Base-by-base conservation (phyloP, 2,329 filamentous ascomycete species). In the Colletotrichum filicis region DNA sequence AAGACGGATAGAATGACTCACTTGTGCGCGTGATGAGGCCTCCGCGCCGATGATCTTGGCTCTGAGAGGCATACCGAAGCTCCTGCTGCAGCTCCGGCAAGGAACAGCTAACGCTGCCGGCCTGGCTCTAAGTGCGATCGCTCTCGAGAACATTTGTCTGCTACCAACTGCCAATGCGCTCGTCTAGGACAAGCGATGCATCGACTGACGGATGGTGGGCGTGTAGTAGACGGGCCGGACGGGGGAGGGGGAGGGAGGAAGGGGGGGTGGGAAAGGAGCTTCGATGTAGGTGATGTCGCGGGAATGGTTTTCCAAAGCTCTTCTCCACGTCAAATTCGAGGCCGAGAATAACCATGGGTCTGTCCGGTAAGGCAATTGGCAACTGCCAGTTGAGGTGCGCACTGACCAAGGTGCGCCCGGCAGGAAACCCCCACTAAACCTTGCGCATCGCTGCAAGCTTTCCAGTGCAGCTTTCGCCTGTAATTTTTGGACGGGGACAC, bases 51-150 rank as follows among this genome's bases (percentile, higher is more conserved):
- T 84, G 76, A 95, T 88, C 83, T 93, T 96, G 74, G 93, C 93
- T 86, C 91, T 92, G 76, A 97, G 88, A 82, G 95, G 94, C 94
- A 98, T 98, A 74, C 82, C 82, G 80, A 85, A 79, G 76, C 79
- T 82, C 75, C 79, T 81, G 81, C 81, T 81, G 76, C 82, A 85
- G 80, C 84, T 81, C 74, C 82, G 80, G 78, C 80, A 83, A 77
- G 82, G 79, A 77, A 84, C 80, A 81, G 84, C 79, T 78, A 83
- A 82, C 76, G 85, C 86, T 78, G 86, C 86, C 76, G 84, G 82
- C 79, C 86, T 87, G 83, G 89, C 89, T 81, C 90, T 87, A 78
- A 83, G 79, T 78, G 84, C 83, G 76, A 91, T 81, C 71, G 86
- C 82, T 82, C 85, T 85, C 81, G 87, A 86, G 81, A 89, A 90